Conservation (phyloP, 805 yeast species). For the Candida sphagnicola region DNA sequence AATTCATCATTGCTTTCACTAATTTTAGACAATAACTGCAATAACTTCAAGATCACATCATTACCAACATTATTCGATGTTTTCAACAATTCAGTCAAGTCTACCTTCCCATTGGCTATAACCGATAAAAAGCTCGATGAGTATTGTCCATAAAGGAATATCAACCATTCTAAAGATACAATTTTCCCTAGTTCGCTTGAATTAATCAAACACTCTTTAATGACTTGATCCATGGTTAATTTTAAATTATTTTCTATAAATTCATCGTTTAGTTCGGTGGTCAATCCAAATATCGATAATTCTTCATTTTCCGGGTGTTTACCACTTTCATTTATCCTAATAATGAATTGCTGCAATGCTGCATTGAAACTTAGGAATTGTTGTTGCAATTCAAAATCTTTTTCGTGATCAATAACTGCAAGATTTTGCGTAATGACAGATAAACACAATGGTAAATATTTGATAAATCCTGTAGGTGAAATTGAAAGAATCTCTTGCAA, state of each 20-base stretch:
- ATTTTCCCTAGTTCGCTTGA: conserved; percentile 72
- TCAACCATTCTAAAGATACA: conserved; percentile 87
- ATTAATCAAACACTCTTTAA: conserved; percentile 49
- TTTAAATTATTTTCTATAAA: conserved; percentile 36
- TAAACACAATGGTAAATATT: conserved; percentile 70
- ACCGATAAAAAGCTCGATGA: conserved; percentile 26
- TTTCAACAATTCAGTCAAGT: conserved; percentile 72
- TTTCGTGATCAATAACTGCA: conserved; percentile 31
- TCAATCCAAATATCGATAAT: conserved; percentile 42
- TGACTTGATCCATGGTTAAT: conserved; percentile 65
- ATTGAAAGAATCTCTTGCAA: conserved; percentile 65
- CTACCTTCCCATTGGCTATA: conserved; percentile 24
- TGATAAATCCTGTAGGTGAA: conserved; percentile 71
- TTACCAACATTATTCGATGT: conserved; percentile 69
- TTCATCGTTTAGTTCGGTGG: conserved; percentile 35
- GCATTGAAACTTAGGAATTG: conserved; percentile 33
- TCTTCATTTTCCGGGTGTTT: conserved; percentile 27
- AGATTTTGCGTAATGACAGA: conserved; percentile 53
- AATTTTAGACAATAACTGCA: conserved; percentile 69
- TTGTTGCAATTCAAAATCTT: conserved; percentile 34
- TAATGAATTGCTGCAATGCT: conserved; percentile 29
- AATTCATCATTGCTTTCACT: conserved; percentile 73
- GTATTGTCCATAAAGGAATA: conserved; percentile 70
- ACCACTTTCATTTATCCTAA: conserved; percentile 23
- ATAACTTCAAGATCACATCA: conserved; percentile 69